Base-by-base conservation (phyloP, 75 land plant species). In the Cryptomeria japonica region DNA sequence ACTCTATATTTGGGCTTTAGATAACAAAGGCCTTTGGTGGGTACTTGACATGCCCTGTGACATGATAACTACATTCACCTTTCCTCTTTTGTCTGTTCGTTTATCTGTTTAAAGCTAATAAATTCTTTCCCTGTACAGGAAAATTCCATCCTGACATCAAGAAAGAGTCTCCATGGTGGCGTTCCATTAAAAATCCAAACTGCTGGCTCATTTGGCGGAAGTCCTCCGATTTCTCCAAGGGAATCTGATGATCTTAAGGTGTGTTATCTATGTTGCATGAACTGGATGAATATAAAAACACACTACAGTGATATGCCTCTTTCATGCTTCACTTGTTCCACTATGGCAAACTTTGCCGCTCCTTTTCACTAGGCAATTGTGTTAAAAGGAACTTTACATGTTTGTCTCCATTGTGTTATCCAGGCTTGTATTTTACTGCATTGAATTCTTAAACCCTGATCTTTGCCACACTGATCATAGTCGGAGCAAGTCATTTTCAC, bases 201-300 rank as follows among this genome's bases (percentile, higher is more conserved):
- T 85, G 58, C 86, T 51, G 68, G 86, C n/a, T 58, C 88, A 84
- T 41, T 51, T 84, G 87, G 47, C 1, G 85, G 46, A 14, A 95
- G 93, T 90, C 93, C 94, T 86, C 93, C 93, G 77, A 31, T 89
- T 46, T 96, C 97, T 58, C 95, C 97, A 37, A 89, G 91, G 79
- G 92, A 85, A 41, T 89, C 90, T 79, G 92, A 93, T 73, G 95
- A 95, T 53, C 49, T 53, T 34, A 85, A 51, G 86, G 86, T 85
- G 25, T 85, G 86, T 84, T 84, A 47, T n/a, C 6, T 82, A 22
- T 51, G 15, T 82, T 32, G 5, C n/a, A 25, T 31, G 2, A 1
- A 72, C 14, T 72, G 76, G 31, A 72, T 32, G 47, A 80, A 41
- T n/a, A 78, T 11, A 47, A 28, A 3, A 10, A 42, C 49, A 41